Evolutionary conservation across 2,329 filamentous ascomycete genomes (phyloP).

Genomic region (Fusarium keratoplasticum): DNA sequence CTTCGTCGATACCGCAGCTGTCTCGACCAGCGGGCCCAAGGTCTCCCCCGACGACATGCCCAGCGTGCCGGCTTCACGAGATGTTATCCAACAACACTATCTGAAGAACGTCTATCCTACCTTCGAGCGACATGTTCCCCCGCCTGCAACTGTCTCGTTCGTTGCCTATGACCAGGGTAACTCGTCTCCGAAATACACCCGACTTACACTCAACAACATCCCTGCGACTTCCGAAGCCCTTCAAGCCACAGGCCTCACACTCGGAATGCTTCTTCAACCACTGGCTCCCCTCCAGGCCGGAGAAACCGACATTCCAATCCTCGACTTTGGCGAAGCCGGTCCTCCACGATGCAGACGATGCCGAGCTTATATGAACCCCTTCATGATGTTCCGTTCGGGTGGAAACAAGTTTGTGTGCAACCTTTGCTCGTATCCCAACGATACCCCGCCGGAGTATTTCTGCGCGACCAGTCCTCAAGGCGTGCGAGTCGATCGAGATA

Average conservation of each 20-base stretch:
- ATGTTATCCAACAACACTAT: conserved; percentile 85
- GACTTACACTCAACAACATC: conserved; percentile 93
- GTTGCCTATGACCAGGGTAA: conserved; percentile 97
- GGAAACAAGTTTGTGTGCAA: conserved; percentile 99
- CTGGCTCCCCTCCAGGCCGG: conserved; percentile 85
- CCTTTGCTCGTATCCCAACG: conserved; percentile 96
- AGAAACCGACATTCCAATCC: conserved; percentile 87
- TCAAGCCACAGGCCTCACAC: conserved; percentile 81
- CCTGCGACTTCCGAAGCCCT: conserved; percentile 85
- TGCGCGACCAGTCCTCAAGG: conserved; percentile 89
- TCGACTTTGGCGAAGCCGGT: conserved; percentile 93
- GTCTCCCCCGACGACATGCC: conserved; percentile 94
- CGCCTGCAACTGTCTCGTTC: conserved; percentile 88
- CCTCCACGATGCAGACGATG: conserved; percentile 93
- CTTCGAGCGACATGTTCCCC: conserved; percentile 92
- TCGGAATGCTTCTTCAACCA: conserved; percentile 90
- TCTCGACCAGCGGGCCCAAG: conserved; percentile 56
- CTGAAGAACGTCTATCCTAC: conserved; percentile 91
- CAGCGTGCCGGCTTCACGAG: conserved; percentile 87
- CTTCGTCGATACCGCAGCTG: conserved; percentile 48
- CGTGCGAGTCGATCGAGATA: conserved; percentile 85
- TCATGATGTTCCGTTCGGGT: conserved; percentile 95
- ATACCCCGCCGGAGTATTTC: conserved; percentile 92
- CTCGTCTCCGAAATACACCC: conserved; percentile 91
- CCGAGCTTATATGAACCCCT: conserved; percentile 97